phyloP scores from a whole-genome alignment of 1,284 basidiomycete species.

The Megacollybia platyphylla region DNA sequence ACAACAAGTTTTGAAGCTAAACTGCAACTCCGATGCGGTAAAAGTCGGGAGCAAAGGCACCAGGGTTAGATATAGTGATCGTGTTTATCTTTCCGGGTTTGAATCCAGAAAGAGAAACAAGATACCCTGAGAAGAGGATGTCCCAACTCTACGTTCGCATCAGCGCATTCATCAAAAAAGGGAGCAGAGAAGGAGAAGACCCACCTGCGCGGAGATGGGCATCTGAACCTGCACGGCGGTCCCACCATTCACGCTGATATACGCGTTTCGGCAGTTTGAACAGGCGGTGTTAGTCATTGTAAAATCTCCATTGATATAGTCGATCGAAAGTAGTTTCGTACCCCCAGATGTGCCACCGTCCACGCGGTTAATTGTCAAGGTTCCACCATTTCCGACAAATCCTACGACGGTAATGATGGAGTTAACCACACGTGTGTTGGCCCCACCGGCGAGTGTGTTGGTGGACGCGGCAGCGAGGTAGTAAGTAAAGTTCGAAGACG shows the following conservation, averaged over 20 bases:
- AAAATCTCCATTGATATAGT: conserved; percentile 35
- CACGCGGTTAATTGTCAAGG: conserved; percentile 25
- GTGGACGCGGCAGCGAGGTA: conserved; percentile 23
- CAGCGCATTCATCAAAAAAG: not conserved
- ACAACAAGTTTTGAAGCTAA: conserved; percentile 2
- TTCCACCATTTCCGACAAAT: conserved; percentile 28
- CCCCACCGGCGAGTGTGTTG: conserved; percentile 26
- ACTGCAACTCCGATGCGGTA: conserved; percentile 23
- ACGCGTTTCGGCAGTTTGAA: conserved; percentile 33
- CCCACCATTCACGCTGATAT: conserved; percentile 32
- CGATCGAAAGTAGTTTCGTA: conserved; percentile 27
- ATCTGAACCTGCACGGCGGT: conserved; percentile 27
- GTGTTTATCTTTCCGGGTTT: conserved; percentile 27
- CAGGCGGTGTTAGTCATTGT: conserved; percentile 28
- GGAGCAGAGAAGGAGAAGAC: not conserved
- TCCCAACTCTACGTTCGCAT: conserved; percentile 24
- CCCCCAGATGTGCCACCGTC: conserved; percentile 28
- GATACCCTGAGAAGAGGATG: conserved; percentile 24
- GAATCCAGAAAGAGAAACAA: conserved; percentile 27
- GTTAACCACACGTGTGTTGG: conserved; percentile 23
- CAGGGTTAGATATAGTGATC: conserved; percentile 26
- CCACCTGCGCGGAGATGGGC: conserved; percentile 34
- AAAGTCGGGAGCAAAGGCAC: conserved; percentile 26
- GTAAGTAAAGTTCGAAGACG: conserved; percentile 22
- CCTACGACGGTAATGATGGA: conserved; percentile 26